A percentile compares a stretch with the other conserved stretches of the same genome.
These are phyloP conservation scores for Aspergillus arachidicola DNA, from an alignment of 2,329 filamentous ascomycete genomes.

Conservation along the genomic window DNA sequence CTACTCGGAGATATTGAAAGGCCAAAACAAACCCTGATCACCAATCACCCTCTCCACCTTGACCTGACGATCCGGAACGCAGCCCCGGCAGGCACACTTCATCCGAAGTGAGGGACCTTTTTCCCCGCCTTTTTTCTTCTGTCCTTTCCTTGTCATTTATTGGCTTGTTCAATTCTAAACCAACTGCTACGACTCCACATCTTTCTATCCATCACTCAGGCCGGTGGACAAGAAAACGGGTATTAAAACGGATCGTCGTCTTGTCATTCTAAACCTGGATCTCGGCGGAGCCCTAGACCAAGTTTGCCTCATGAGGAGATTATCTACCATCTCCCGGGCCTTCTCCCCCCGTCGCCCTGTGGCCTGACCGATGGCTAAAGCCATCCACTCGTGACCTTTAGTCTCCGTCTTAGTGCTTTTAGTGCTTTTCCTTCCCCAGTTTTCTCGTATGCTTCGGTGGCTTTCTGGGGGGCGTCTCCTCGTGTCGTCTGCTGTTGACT, in stretches of 20 bases:
- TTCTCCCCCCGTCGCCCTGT: not conserved
- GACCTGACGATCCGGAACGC: conserved; percentile 14
- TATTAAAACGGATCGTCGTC: not conserved
- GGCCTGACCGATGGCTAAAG: not conserved
- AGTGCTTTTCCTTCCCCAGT: conserved; percentile 1
- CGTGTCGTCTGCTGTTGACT: not conserved
- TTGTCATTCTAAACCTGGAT: not conserved
- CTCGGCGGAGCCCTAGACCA: not conserved
- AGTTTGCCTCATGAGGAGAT: not conserved
- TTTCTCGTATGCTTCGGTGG: not conserved
- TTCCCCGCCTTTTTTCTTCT: conserved; percentile 7
- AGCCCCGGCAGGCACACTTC: not conserved
- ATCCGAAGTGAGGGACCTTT: not conserved
- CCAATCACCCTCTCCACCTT: not conserved
- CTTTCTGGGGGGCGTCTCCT: not conserved
- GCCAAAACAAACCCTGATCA: not conserved
- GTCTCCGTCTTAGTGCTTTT: not conserved
- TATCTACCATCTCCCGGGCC: not conserved
- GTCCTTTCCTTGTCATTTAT: not conserved
- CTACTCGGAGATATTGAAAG: not conserved
- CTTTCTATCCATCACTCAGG: not conserved
- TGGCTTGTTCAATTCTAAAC: not conserved
- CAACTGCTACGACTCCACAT: not conserved
- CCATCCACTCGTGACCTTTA: conserved; percentile 5
- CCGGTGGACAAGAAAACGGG: not conserved